phyloP scores from a whole-genome alignment of 768 basidiomycete genomes.

The Cyclocybe cylindracea region DNA sequence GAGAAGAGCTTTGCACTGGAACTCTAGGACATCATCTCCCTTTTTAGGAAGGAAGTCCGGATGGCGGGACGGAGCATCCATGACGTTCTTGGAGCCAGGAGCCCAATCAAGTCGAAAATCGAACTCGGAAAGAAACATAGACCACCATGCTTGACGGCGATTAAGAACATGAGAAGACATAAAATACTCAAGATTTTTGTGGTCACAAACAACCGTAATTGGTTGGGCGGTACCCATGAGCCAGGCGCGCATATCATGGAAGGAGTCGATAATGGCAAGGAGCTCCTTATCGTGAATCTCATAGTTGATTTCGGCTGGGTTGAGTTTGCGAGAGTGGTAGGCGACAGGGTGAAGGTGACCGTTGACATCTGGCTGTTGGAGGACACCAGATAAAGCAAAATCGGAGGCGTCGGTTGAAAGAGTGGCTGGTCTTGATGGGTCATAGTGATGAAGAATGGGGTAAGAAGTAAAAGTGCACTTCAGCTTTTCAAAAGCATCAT shows the following conservation, averaged over 20 bases:
- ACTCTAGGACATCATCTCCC: conserved; percentile 21
- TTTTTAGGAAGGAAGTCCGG: too few species aligned
- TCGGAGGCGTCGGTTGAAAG: conserved; percentile 33
- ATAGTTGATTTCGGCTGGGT: conserved; percentile 43
- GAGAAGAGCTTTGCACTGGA: conserved; percentile 28
- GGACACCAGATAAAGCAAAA: conserved; percentile 26
- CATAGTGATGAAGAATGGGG: conserved; percentile 19
- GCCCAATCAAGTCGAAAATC: too few species aligned
- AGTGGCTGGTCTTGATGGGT: conserved; percentile 10
- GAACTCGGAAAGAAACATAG: too few species aligned
- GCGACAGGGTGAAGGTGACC: conserved; percentile 36
- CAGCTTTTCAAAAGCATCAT: conserved; percentile 27
- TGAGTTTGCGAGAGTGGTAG: conserved; percentile 32
- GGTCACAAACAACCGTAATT: conserved; percentile 12
- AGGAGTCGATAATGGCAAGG: conserved; percentile 37
- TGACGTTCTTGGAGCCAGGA: too few species aligned
- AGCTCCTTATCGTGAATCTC: conserved; percentile 52
- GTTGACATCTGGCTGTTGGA: conserved; percentile 22
- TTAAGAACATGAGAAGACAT: too few species aligned
- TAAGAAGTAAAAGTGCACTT: conserved; percentile 20
- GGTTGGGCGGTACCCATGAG: not conserved
- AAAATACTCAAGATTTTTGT: too few species aligned
- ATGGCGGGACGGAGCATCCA: too few species aligned
- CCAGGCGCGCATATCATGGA: conserved; percentile 3
- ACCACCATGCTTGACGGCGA: too few species aligned